Base-by-base conservation (phyloP, 495 filamentous ascomycete genomes). In the Aspergillus avenaceus region DNA sequence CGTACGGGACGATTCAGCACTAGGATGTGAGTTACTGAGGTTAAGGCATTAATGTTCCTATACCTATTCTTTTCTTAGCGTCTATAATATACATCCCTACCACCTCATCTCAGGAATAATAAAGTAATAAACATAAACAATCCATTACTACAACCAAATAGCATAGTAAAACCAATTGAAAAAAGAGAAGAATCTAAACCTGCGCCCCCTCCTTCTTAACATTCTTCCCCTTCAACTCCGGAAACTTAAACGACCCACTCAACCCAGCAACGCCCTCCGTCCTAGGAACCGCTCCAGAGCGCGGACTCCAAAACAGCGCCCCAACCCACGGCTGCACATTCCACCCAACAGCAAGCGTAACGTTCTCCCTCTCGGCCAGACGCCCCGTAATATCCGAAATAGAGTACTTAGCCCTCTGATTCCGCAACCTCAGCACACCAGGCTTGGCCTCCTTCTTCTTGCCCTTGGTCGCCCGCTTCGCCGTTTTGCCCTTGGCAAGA, bases 291-390 rank as follows among this genome's bases (percentile, higher is more conserved):
- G 71, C 62, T 64, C 76, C 69, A 61, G 81, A 61, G 16, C 62
- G 60, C 57, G 65, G 62, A 64, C 81, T 81, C 92, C 91, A 97
- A 23, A 83, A 83, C 71, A 97, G 66, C 19, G 85, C 72, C 18
- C 93, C 93, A 18, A 97, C 90, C 90, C 91, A 97, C 27, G 93
- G 93, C 80, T 98, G 93, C 52, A 97, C 87, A 76, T 96, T 97
- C 84, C 91, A 98, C 49, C 89, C 83, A 32, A 97, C 76, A 46
- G 78, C 77, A 41, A 98, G 71, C 25, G 81, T 85, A 47, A 91
- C 88, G 71, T 96, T 86, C 31, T 73, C 67, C 18, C 77, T 65
- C 57, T 82, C 76, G 32, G 87, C 85, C 53, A 96, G 70, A 60
- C 78, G 79, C 43, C 89, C 87, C 8, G 81, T 79, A 18, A 91